These are phyloP conservation scores for Botryotinia narcissicola DNA, from an alignment of 2,329 filamentous ascomycete species.

Conservation along the genomic window DNA sequence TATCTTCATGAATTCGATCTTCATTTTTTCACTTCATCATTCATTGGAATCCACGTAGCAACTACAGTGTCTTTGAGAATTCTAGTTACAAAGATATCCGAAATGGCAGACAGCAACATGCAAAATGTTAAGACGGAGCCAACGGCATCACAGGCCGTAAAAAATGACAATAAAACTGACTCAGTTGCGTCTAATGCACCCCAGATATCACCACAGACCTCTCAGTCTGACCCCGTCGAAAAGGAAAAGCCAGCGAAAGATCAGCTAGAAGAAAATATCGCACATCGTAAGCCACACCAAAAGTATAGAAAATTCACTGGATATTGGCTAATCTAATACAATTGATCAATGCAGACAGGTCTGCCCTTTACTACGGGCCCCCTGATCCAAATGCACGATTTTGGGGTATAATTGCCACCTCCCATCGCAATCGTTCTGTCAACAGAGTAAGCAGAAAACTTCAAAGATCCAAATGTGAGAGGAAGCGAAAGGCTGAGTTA, in stretches of 20 bases:
- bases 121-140: too few relatives aligned
- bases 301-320: accelerated
- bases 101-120: not conserved
- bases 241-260: not conserved
- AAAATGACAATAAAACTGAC: too few relatives aligned
- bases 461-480: not conserved
- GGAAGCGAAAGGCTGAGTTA: not conserved
- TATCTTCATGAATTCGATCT: not conserved
- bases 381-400: not conserved
- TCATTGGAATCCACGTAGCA: too few relatives aligned
- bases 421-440: not conserved
- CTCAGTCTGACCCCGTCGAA: too few relatives aligned
- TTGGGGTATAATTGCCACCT: not conserved
- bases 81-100: not conserved
- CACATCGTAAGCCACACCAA: too few relatives aligned
- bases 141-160: too few relatives aligned
- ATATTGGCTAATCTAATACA: not conserved
- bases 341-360: not conserved
- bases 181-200: too few relatives aligned
- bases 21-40: too few relatives aligned
- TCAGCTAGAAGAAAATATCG: not conserved
- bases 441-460: not conserved
- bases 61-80: not conserved
- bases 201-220: not conserved
- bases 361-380: not conserved